Conservation (phyloP, 2,329 filamentous ascomycete species). For the Lasiodiplodia gonubiensis region DNA sequence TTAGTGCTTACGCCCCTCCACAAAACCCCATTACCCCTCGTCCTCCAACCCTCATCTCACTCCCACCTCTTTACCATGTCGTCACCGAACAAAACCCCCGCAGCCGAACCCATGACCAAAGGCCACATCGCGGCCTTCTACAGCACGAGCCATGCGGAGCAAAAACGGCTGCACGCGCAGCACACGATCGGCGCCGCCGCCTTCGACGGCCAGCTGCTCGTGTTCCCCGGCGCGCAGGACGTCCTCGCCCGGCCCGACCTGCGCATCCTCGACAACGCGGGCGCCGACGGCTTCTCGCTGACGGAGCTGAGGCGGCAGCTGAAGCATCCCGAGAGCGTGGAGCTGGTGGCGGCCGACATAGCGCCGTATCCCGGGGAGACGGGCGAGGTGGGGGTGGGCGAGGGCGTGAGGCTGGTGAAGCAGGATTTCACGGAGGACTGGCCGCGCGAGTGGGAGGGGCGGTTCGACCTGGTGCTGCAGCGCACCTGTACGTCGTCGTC, state of each 20-base stretch:
- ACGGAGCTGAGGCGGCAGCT: not conserved
- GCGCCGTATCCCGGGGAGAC: not conserved
- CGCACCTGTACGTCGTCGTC: not conserved
- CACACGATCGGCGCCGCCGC: not conserved
- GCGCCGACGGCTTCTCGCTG: slow-evolving; percentile 1
- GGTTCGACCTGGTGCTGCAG: slow-evolving; percentile 1
- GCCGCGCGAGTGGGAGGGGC: not conserved
- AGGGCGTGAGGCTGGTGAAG: not conserved
- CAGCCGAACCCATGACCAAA: not conserved
- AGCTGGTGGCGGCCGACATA: not conserved
- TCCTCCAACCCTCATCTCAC: not conserved
- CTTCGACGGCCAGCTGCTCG: not conserved
- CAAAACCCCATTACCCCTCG: not conserved
- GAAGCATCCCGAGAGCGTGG: not conserved
- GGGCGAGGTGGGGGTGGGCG: not conserved
- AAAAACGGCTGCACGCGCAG: slow-evolving; percentile 3
- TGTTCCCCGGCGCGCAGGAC: not conserved
- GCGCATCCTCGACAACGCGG: not conserved
- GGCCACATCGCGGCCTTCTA: not conserved
- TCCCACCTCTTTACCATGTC: not conserved
- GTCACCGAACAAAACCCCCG: not conserved
- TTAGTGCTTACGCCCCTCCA: not conserved
- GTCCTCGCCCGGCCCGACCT: not conserved
- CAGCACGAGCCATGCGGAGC: not conserved
- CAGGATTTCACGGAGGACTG: not conserved